Evolutionary conservation across 495 filamentous ascomycete genomes (phyloP), one percentile per base, ranked within the genome.

Genomic region (Xylaria acuta): DNA sequence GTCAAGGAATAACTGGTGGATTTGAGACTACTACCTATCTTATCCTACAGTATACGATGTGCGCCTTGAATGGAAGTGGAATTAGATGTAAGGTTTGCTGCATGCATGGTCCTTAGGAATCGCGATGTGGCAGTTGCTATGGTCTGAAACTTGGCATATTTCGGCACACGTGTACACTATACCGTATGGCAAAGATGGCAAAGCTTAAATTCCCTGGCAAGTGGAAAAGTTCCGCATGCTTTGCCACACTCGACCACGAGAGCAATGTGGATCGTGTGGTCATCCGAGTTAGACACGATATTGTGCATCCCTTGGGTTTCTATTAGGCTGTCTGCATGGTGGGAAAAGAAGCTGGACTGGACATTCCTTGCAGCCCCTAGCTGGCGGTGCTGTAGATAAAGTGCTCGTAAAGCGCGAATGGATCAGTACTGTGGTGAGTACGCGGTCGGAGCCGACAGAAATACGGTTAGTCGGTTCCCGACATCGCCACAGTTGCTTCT

Each of bases 101-200:
- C 34, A 62, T 62, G 59, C 59, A 62, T 62, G 59, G 59, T 62
- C 59, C 36, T 58, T 58, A 9, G n/a, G 27, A 41, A 41, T n/a
- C 12, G 36, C 22, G 36, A 30, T 38, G 59, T 40, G 32, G 36
- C 36, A 41, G 32, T 16, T 11, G 9, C 22, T 62, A 38, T 22
- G 20, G 38, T 27, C 11, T 64, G 60, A 64, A 43, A 64, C 60
- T 43, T 43, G 60, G 30, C 38, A 43, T 64, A 60, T 60, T 60
- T 38, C 8, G 58, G 32, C n/a, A 60, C 58, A 60, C 34, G 58
- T 60, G 58, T 38, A 38, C 3, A n/a, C n/a, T 59, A 20, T 58
- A 58, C 54, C 5, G 59, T 63, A 63, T 63, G 36, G 59, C 22
- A 36, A 58, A 18, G 27, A 11, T 60, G 30, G 56, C 30, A 38